A percentile compares a stretch with the other conserved stretches of the same genome.
These are phyloP conservation scores for Ceratocystis smalleyi DNA, from an alignment of 2,329 filamentous ascomycete species.

Conservation along the genomic window DNA sequence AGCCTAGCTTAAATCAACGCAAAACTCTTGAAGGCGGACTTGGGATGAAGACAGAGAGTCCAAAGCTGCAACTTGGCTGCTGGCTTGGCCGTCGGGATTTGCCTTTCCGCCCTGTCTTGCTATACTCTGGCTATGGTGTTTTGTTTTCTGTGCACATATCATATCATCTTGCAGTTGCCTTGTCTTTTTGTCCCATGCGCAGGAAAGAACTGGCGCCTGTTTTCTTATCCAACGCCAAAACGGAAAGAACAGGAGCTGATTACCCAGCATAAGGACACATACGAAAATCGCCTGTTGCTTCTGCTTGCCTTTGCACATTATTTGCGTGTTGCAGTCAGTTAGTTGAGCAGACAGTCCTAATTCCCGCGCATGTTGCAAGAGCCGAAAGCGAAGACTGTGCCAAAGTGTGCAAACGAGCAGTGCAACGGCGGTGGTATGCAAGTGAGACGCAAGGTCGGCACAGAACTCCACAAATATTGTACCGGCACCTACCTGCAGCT, in stretches of 20 bases:
- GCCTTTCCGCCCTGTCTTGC: not conserved
- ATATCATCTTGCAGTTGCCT: not conserved
- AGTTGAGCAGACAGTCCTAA: no score
- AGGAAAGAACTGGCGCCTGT: not conserved
- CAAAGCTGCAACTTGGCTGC: not conserved
- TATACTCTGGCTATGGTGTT: not conserved
- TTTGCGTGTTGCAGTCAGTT: not conserved
- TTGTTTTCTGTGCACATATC: not conserved
- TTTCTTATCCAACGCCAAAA: not conserved
- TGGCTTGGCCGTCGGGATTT: not conserved
- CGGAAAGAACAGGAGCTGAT: not conserved
- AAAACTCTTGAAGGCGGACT: not conserved
- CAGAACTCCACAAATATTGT: not conserved
- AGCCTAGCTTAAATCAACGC: not conserved
- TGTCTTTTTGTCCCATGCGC: not conserved
- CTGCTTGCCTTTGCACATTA: not conserved
- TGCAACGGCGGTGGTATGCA: not conserved
- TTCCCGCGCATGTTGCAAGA: not conserved
- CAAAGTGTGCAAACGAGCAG: not conserved
- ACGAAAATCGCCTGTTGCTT: not conserved
- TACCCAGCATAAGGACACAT: not conserved
- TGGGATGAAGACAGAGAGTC: not conserved
- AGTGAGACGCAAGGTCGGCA: not conserved
- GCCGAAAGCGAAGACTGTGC: not conserved
- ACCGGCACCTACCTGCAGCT: not conserved